Conservation (phyloP, 768 basidiomycete species). For the Trametes punicea region DNA sequence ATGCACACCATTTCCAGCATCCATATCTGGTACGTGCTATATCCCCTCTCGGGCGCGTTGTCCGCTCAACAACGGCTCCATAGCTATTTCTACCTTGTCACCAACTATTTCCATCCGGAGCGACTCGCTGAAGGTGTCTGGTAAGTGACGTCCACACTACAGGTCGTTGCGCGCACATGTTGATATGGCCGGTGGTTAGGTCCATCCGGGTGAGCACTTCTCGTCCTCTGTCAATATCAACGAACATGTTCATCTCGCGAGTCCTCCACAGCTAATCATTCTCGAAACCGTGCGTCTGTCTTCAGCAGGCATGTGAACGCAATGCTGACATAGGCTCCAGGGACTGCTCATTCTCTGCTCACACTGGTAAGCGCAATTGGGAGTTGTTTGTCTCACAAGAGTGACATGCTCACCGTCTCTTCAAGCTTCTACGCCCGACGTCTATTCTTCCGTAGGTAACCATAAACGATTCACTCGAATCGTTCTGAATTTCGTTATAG, state of each 20-base stretch:
- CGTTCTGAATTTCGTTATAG: neutral
- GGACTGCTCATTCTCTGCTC: neutral
- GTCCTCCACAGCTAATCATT: neutral
- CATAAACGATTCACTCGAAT: neutral
- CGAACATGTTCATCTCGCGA: too few relatives aligned
- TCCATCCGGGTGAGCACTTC: too few relatives aligned
- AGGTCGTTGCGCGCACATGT: too few relatives aligned
- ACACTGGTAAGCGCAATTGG: neutral
- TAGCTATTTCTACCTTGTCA: constrained; percentile 1
- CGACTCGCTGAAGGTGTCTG: neutral
- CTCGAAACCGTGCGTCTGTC: neutral
- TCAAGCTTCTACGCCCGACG: neutral
- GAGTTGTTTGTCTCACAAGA: neutral
- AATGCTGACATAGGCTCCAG: neutral
- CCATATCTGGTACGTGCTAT: neutral
- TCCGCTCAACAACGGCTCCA: neutral
- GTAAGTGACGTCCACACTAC: too few relatives aligned
- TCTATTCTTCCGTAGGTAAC: neutral
- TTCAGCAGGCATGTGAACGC: neutral
- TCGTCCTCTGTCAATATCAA: too few relatives aligned
- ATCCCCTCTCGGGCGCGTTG: neutral
- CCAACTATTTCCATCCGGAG: neutral
- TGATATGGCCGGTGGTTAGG: too few relatives aligned
- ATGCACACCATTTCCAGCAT: neutral
- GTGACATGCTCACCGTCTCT: too few relatives aligned